Percentiles rank a stretch among this genome's conserved stretches.
phyloP scores from a whole-genome alignment of 1,284 basidiomycete species.

The Termitomyces sp. region DNA sequence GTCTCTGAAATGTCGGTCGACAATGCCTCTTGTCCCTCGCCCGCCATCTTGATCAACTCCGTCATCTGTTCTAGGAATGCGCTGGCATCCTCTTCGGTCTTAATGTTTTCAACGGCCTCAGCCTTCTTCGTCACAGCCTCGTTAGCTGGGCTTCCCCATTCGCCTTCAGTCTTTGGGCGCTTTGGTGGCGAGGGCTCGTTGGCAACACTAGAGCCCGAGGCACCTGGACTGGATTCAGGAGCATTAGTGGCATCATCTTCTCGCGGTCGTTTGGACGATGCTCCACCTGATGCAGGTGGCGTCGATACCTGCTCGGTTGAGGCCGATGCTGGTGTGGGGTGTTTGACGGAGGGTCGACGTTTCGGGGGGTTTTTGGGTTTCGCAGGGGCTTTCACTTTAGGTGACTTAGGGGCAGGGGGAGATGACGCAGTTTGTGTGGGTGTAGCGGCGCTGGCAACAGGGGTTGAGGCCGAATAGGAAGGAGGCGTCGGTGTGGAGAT shows the following conservation, averaged over 20 bases:
- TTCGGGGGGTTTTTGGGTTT: slow-evolving; percentile 33
- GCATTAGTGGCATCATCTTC: slow-evolving; percentile 46
- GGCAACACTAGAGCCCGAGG: slow-evolving; percentile 28
- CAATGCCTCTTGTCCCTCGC: slow-evolving; percentile 40
- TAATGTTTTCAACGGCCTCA: slow-evolving; percentile 52
- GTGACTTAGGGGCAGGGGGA: slow-evolving; percentile 51
- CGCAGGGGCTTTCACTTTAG: slow-evolving; percentile 40
- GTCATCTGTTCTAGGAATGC: slow-evolving; percentile 60
- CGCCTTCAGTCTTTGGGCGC: slow-evolving; percentile 62
- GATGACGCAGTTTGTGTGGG: slow-evolving; percentile 41
- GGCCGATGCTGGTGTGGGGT: slow-evolving; percentile 25
- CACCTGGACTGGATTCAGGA: slow-evolving; percentile 22
- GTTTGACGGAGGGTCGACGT: slow-evolving; percentile 35
- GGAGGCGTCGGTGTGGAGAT: slow-evolving; percentile 37
- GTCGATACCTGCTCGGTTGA: slow-evolving; percentile 29
- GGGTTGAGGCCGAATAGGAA: slow-evolving; percentile 35
- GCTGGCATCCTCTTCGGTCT: slow-evolving; percentile 61
- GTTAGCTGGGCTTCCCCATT: slow-evolving; percentile 58
- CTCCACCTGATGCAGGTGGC: slow-evolving; percentile 21
- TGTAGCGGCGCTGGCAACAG: slow-evolving; percentile 47
- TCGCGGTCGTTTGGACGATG: slow-evolving; percentile 49
- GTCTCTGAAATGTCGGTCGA: slow-evolving; percentile 54
- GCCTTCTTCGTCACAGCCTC: slow-evolving; percentile 51
- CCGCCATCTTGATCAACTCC: slow-evolving; percentile 51
- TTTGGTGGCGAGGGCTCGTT: slow-evolving; percentile 64